Conservation (phyloP, 2,329 filamentous ascomycete genomes). For the Aspergillus sp. region DNA sequence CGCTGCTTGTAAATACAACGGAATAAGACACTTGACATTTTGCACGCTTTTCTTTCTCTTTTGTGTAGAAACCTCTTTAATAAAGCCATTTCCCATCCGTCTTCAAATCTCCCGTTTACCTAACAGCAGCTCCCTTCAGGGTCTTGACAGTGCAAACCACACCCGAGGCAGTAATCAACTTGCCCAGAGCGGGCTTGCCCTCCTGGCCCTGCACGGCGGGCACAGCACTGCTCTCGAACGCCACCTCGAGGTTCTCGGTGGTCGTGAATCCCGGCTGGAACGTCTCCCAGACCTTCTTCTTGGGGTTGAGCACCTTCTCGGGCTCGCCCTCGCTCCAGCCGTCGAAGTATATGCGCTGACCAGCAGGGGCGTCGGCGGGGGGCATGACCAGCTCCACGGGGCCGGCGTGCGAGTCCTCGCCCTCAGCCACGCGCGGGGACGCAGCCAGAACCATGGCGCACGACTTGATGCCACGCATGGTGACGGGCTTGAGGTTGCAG, state of each 20-base stretch:
- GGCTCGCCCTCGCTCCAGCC: slow-evolving; percentile 85
- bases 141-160: slow-evolving; percentile 81
- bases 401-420: slow-evolving; percentile 80
- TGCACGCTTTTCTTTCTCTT: slow-evolving; percentile 5
- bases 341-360: slow-evolving; percentile 88
- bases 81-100: background rate
- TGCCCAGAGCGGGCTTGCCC: slow-evolving; percentile 55
- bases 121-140: slow-evolving; percentile 76
- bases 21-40: background rate
- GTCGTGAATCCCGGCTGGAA: slow-evolving; percentile 97
- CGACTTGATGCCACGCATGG: slow-evolving; percentile 88
- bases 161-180: slow-evolving; percentile 70
- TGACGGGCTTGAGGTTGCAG: slow-evolving; percentile 97
- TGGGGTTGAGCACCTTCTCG: slow-evolving; percentile 91
- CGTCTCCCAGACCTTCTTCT: slow-evolving; percentile 99
- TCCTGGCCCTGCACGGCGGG: slow-evolving; percentile 70
- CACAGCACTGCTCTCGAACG: slow-evolving; percentile 77
- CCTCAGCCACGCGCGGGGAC: slow-evolving; percentile 77
- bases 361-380: slow-evolving; percentile 74
- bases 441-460: slow-evolving; percentile 92
- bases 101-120: slow-evolving; percentile 52
- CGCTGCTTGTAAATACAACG: background rate
- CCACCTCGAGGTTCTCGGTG: slow-evolving; percentile 75
- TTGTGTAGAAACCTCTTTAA: background rate
- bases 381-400: slow-evolving; percentile 90